Evolutionary conservation across 2,329 filamentous ascomycete species (phyloP).

Genomic region (Ophiostoma triangulosporum): DNA sequence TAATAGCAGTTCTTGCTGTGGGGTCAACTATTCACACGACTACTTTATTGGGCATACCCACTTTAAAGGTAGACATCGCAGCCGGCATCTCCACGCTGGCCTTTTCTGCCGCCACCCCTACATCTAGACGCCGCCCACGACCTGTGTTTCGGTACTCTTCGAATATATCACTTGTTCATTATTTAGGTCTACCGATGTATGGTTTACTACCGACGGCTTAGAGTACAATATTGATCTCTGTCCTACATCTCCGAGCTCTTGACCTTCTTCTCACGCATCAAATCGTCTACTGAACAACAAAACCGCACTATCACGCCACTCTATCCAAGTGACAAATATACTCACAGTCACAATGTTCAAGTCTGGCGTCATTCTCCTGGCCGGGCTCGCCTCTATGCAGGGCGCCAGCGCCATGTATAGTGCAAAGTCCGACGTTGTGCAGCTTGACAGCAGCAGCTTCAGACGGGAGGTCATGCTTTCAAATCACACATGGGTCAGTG

Average conservation of each 20-base stretch:
- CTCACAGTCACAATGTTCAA: neutral
- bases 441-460: slow-evolving; percentile 67
- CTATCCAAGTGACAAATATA: neutral
- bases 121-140: too few species aligned
- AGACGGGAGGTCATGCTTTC: slow-evolving; percentile 73
- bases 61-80: neutral
- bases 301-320: neutral
- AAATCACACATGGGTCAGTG: slow-evolving; percentile 75
- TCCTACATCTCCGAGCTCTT: too few species aligned
- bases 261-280: neutral
- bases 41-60: neutral
- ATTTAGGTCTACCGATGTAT: too few species aligned
- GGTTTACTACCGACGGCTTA: too few species aligned
- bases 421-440: slow-evolving; percentile 62
- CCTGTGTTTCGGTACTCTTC: too few species aligned
- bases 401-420: neutral
- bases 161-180: too few species aligned
- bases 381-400: slow-evolving; percentile 40
- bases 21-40: neutral
- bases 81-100: slow-evolving; percentile 29
- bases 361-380: slow-evolving; percentile 37
- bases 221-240: too few species aligned
- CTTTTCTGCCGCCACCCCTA: slow-evolving; percentile 20
- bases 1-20: too few species aligned
- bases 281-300: neutral